A percentile compares a stretch with the other conserved stretches of the same genome.
Conservation (phyloP, 805 yeast genomes). For the Kodamaea neixiangensis region DNA sequence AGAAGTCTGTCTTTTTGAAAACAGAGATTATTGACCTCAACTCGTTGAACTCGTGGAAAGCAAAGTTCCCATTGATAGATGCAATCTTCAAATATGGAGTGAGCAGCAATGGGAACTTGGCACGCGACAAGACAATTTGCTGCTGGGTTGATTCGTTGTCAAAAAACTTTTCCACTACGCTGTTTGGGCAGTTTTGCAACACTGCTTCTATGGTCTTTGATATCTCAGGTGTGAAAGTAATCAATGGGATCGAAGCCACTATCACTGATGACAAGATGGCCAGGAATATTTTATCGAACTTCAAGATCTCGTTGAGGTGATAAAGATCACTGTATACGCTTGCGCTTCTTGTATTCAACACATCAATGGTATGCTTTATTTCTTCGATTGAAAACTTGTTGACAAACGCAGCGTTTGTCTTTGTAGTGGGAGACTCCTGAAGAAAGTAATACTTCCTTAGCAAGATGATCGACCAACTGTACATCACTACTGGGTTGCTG, state of each 20-base stretch:
- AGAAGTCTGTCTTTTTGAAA: constrained; percentile 41
- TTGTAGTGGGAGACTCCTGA: constrained; percentile 36
- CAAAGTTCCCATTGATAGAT: constrained; percentile 65
- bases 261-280: constrained; percentile 50
- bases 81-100: constrained; percentile 62
- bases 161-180: constrained; percentile 48
- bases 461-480: constrained; percentile 66
- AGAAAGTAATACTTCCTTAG: constrained; percentile 51
- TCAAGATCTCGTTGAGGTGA: constrained; percentile 42
- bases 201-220: constrained; percentile 45
- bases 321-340: constrained; percentile 50
- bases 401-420: constrained; percentile 3
- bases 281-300: constrained; percentile 52
- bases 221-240: constrained; percentile 47
- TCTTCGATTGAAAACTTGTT: constrained; percentile 16
- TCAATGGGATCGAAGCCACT: constrained; percentile 49
- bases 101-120: constrained; percentile 72
- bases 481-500: constrained; percentile 47
- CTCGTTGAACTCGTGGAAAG: constrained; percentile 59
- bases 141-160: constrained; percentile 44
- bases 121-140: constrained; percentile 55
- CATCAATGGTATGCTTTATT: constrained; percentile 19
- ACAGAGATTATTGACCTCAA: constrained; percentile 63
- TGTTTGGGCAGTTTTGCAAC: constrained; percentile 46
- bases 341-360: constrained; percentile 38